phyloP scores from a whole-genome alignment of 148 eudicot species.

The Amaranthus hypochondriacus region DNA sequence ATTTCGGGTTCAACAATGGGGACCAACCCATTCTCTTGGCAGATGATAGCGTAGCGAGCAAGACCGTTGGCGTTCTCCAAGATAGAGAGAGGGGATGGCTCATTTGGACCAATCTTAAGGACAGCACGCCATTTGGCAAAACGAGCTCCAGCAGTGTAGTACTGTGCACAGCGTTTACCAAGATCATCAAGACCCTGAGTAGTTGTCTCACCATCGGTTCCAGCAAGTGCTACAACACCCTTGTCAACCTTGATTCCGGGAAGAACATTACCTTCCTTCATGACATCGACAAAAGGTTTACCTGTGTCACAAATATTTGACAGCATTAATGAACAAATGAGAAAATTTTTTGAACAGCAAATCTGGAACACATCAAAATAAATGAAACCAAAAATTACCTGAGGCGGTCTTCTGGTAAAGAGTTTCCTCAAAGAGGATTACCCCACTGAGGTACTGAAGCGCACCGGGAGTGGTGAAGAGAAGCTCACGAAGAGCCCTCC shows the following conservation, averaged over 20 bases:
- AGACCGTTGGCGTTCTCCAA: constrained; percentile 90
- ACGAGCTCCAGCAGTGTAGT: constrained; percentile 88
- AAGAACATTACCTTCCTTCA: constrained; percentile 57
- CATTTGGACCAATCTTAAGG: constrained; percentile 72
- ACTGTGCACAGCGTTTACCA: constrained; percentile 62
- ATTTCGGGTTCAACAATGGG: constrained; percentile 89
- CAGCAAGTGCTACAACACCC: constrained; percentile 71
- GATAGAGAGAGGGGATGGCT: constrained; percentile 76
- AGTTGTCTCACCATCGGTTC: constrained; percentile 85
- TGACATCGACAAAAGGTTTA: constrained; percentile 67
- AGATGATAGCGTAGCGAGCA: constrained; percentile 84
- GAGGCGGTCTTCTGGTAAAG: constrained; percentile 62
- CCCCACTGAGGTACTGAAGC: constrained; percentile 68
- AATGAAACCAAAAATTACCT: too few species aligned
- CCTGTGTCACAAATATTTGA: constrained; percentile 28
- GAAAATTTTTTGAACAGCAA: too few species aligned
- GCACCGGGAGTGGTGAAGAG: constrained; percentile 71
- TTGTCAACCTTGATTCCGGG: constrained; percentile 95
- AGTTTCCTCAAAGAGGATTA: constrained; percentile 87
- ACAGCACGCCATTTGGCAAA: constrained; percentile 98
- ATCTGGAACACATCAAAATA: too few species aligned
- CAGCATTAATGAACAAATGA: too few species aligned
- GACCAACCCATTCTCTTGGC: constrained; percentile 86
- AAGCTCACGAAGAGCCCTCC: constrained; percentile 79
- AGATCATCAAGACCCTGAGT: constrained; percentile 85